Conservation (phyloP, 2,329 filamentous ascomycete genomes). For the Colletotrichum filicis region DNA sequence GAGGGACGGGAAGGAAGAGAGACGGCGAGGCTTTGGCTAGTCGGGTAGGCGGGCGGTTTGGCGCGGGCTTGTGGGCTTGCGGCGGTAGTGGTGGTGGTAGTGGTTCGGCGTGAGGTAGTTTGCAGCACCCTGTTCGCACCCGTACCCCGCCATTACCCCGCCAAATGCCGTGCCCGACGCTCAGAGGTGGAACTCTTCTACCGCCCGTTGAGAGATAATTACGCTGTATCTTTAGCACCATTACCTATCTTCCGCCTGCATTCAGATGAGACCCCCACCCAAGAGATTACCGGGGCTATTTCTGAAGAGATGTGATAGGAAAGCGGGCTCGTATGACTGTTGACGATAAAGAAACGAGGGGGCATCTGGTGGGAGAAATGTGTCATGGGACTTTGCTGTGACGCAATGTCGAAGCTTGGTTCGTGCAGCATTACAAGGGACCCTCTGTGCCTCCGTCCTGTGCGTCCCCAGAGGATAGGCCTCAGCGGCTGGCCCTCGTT, state of each 20-base stretch:
- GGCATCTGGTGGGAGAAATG: background rate
- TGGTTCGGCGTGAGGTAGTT: slow-evolving; percentile 17
- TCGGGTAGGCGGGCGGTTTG: slow-evolving; percentile 6
- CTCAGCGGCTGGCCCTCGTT: slow-evolving; percentile 24
- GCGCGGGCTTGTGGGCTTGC: slow-evolving; percentile 6
- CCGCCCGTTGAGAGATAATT: slow-evolving; percentile 21
- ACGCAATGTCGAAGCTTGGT: slow-evolving; percentile 3
- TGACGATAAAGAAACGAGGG: background rate
- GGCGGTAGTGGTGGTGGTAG: background rate
- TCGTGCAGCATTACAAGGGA: background rate
- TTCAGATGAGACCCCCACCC: background rate
- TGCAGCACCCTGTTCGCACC: slow-evolving; percentile 25
- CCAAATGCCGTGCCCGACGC: slow-evolving; percentile 30
- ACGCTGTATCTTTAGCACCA: slow-evolving; percentile 1
- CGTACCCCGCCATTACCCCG: slow-evolving; percentile 37
- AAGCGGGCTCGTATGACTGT: background rate
- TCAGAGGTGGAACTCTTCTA: slow-evolving; percentile 23
- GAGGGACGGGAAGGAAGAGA: slow-evolving; percentile 2
- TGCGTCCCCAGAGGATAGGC: background rate
- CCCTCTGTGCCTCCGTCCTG: background rate
- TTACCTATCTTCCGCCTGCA: slow-evolving; percentile 3
- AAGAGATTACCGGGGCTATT: background rate
- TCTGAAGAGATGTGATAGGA: slow-evolving; percentile 9
- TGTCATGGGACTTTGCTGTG: slow-evolving; percentile 9
- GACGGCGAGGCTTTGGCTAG: background rate